Conservation (phyloP, 345 rosid species). For the Turnera subulata region DNA sequence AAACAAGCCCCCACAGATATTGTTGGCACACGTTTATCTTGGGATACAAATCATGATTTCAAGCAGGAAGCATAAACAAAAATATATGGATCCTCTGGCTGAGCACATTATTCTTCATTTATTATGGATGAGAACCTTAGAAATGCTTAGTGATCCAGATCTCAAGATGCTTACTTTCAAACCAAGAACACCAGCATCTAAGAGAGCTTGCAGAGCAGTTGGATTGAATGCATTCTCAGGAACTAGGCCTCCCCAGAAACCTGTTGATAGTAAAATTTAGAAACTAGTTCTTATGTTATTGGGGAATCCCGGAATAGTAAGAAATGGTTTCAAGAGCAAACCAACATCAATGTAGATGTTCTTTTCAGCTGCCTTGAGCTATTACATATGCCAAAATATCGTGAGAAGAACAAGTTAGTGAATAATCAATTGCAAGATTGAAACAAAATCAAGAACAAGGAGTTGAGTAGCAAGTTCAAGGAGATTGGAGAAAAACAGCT, state of each 20-base stretch:
- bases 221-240: conserved; percentile 86
- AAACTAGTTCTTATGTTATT: not conserved
- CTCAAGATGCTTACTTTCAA: conserved; percentile 56
- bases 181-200: conserved; percentile 86
- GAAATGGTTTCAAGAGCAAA: conserved; percentile 32
- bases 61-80: not conserved
- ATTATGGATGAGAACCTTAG: not conserved
- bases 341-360: conserved; percentile 85
- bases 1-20: not conserved
- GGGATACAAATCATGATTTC: not conserved
- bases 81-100: not conserved
- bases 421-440: not conserved
- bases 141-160: not conserved
- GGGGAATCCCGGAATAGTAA: not conserved
- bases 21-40: not conserved
- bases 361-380: conserved; percentile 73
- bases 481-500: too few species aligned
- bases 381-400: not conserved
- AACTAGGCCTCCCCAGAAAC: conserved; percentile 98
- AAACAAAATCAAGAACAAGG: too few species aligned
- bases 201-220: conserved; percentile 62
- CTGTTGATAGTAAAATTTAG: conserved; percentile 31
- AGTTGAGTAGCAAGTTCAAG: too few species aligned
- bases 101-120: not conserved
- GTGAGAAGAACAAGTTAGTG: too few species aligned